Evolutionary conservation across 495 filamentous ascomycete species (phyloP).

Genomic region (Friedmanniomyces endolithicus): DNA sequence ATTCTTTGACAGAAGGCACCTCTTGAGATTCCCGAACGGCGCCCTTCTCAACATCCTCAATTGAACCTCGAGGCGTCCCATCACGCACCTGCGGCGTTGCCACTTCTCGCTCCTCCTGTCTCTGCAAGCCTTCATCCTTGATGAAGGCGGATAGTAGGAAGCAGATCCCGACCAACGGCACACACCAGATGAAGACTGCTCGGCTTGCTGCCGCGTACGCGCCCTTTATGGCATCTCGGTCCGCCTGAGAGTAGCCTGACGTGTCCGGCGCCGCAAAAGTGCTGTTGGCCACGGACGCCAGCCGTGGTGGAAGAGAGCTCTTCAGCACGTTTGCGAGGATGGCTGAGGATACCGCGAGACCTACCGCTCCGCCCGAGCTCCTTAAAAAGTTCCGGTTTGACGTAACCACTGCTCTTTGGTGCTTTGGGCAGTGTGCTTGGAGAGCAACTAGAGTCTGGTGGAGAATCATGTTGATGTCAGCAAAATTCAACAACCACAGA

Average conservation of each 20-base stretch:
- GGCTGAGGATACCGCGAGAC: conserved; percentile 48
- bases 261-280: conserved; percentile 34
- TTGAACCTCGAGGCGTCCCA: not conserved
- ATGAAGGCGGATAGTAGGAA: conserved; percentile 42
- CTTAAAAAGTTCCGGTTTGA: conserved; percentile 53
- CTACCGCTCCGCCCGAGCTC: conserved; percentile 46
- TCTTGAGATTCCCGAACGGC: not conserved
- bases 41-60: conserved; percentile 3
- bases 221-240: conserved; percentile 34
- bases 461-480: not conserved
- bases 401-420: conserved; percentile 49
- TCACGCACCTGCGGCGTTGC: not conserved
- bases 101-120: conserved; percentile 29
- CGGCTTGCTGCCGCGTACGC: conserved; percentile 43
- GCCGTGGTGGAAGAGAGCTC: conserved; percentile 7
- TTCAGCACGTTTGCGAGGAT: conserved; percentile 40
- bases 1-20: not conserved
- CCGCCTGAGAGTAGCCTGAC: conserved; percentile 25
- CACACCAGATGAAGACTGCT: conserved; percentile 42
- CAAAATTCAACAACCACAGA: not conserved
- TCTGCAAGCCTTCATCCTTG: conserved; percentile 41
- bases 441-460: conserved; percentile 45
- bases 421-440: conserved; percentile 46
- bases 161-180: conserved; percentile 43
- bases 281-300: conserved; percentile 35